Evolutionary conservation across 139 green algal species (phyloP).

Genomic region (Chlorella sorokiniana): DNA sequence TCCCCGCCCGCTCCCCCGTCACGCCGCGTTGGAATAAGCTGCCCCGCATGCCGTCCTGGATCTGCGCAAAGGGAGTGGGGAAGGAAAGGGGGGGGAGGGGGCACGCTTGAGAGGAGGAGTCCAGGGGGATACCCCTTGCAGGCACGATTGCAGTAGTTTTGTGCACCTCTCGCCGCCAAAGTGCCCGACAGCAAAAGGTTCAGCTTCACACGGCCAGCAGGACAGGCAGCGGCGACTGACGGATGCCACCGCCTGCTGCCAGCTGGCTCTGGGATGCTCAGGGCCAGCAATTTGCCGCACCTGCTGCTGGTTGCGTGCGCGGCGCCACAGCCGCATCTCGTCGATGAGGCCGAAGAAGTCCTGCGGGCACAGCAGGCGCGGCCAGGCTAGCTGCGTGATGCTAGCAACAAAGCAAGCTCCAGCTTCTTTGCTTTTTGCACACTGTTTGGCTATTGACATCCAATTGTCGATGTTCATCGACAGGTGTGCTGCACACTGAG

Average conservation of each 20-base stretch:
- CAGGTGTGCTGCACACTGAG: no score
- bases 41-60: constrained; percentile 62
- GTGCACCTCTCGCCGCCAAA: no score
- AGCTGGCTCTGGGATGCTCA: no score
- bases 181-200: no score
- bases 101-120: background rate
- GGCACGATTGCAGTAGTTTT: no score
- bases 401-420: background rate
- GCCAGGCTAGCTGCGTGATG: background rate
- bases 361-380: constrained; percentile 35
- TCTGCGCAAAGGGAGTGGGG: background rate
- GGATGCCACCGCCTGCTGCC: no score
- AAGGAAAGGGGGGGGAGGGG: background rate
- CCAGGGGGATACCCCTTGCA: no score
- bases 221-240: no score
- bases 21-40: constrained; percentile 57
- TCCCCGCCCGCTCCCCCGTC: constrained; percentile 39
- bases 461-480: no score
- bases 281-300: no score
- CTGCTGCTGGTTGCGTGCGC: constrained; percentile 69
- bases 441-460: no score
- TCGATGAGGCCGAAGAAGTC: constrained; percentile 83
- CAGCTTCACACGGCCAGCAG: background rate
- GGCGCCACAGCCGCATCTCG: constrained; percentile 83
- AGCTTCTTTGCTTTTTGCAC: background rate